phyloP scores from a whole-genome alignment of 208 protist genomes.

The Leishmania gerbilli region DNA sequence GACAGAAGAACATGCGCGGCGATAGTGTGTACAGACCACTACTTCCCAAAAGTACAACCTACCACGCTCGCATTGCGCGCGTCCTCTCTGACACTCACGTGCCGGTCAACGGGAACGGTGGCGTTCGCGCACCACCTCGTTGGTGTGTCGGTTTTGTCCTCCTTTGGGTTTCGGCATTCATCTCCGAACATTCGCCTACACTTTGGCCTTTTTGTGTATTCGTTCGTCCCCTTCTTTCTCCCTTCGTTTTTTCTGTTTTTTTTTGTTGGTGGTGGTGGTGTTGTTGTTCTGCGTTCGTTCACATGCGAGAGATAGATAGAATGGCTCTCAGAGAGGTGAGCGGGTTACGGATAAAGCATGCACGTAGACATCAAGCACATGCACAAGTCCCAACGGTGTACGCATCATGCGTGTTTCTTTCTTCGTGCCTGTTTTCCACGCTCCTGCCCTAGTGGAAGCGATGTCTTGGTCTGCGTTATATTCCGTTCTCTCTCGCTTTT shows the following conservation, averaged over 20 bases:
- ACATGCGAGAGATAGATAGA: background rate
- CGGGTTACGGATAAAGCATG: background rate
- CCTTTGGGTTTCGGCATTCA: background rate
- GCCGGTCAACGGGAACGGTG: background rate
- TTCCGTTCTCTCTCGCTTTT: background rate
- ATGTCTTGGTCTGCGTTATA: background rate
- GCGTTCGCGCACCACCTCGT: background rate
- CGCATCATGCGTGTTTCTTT: background rate
- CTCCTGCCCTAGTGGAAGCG: background rate
- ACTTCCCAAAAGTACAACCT: background rate
- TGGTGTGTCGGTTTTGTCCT: background rate
- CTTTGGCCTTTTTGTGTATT: background rate
- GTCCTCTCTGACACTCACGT: background rate
- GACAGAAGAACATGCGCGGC: background rate
- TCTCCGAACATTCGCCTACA: background rate
- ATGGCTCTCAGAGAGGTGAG: background rate
- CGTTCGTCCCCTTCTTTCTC: background rate
- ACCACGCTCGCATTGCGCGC: background rate
- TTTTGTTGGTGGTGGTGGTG: background rate
- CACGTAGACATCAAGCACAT: background rate
- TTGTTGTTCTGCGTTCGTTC: background rate
- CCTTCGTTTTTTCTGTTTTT: background rate
- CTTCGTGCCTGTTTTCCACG: background rate
- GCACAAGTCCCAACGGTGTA: background rate
- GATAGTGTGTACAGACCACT: background rate